These are phyloP conservation scores for Dactylis glomerata DNA, from an alignment of 176 grass and related monocot genomes.

Conservation along the genomic window DNA sequence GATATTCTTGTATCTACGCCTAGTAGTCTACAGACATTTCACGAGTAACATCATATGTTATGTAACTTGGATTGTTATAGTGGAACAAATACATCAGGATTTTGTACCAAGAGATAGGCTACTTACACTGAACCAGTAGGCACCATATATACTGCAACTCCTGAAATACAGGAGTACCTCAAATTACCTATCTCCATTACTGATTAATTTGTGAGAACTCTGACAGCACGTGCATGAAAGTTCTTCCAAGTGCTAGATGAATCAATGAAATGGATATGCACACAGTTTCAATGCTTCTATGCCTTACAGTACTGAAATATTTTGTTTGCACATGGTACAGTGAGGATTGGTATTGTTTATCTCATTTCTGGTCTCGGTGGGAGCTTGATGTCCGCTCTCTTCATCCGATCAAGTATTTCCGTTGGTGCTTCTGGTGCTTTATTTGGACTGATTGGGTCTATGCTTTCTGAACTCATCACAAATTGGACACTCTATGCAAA, in stretches of 20 bases:
- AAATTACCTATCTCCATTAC: neutral
- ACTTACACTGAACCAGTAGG: neutral
- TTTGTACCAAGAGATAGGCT: neutral
- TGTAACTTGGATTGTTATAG: neutral
- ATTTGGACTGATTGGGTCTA: slow-evolving; percentile 80
- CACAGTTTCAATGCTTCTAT: neutral
- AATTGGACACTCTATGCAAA: slow-evolving; percentile 97
- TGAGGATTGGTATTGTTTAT: slow-evolving; percentile 66
- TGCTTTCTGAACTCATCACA: slow-evolving; percentile 92
- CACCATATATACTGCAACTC: neutral
- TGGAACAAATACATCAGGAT: neutral
- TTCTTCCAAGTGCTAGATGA: neutral
- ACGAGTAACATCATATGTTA: neutral
- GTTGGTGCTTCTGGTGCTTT: slow-evolving; percentile 90
- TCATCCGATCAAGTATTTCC: slow-evolving; percentile 68
- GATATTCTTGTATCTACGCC: neutral
- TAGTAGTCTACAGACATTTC: neutral
- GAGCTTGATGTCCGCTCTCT: slow-evolving; percentile 77
- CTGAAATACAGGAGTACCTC: neutral
- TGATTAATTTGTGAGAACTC: neutral
- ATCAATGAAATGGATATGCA: neutral
- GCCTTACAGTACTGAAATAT: neutral
- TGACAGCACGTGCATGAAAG: neutral
- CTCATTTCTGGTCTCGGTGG: slow-evolving; percentile 78
- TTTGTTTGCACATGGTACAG: slow-evolving; percentile 32